Evolutionary conservation across 1,139 yeast genomes (phyloP).

Genomic region (Spathaspora sp.): DNA sequence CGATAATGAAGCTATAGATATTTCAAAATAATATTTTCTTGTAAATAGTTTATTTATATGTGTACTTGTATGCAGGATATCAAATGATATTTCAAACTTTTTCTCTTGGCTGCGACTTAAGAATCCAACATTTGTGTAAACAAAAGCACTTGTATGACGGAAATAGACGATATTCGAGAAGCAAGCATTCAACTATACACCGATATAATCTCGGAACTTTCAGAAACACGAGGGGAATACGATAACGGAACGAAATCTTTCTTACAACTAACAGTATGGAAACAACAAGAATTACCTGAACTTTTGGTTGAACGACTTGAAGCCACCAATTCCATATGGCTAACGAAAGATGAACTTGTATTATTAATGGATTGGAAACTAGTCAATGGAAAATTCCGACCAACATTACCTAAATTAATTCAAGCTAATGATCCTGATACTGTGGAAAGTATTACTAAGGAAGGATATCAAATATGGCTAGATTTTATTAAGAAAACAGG

Average conservation of each 20-base stretch:
- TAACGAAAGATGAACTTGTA: slow-evolving; percentile 37
- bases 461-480: slow-evolving; percentile 28
- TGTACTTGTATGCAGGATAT: too few species aligned
- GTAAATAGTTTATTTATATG: not conserved
- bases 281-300: slow-evolving; percentile 26
- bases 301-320: slow-evolving; percentile 19
- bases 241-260: slow-evolving; percentile 26
- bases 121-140: too few species aligned
- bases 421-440: slow-evolving; percentile 28
- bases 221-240: slow-evolving; percentile 16
- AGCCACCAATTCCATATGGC: slow-evolving; percentile 22
- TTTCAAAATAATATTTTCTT: not conserved
- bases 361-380: slow-evolving; percentile 51
- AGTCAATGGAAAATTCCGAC: slow-evolving; percentile 48
- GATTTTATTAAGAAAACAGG: slow-evolving; percentile 15
- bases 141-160: not conserved
- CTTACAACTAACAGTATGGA: slow-evolving; percentile 38
- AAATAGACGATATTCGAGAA: not conserved
- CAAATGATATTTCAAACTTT: too few species aligned
- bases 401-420: slow-evolving; percentile 43
- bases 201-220: slow-evolving; percentile 13
- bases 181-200: slow-evolving; percentile 12
- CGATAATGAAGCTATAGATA: slow-evolving; percentile 2
- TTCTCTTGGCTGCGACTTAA: too few species aligned
- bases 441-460: slow-evolving; percentile 28